These are phyloP conservation scores for Fusarium anguioides DNA, from an alignment of 2,329 filamentous ascomycete species.

Conservation along the genomic window DNA sequence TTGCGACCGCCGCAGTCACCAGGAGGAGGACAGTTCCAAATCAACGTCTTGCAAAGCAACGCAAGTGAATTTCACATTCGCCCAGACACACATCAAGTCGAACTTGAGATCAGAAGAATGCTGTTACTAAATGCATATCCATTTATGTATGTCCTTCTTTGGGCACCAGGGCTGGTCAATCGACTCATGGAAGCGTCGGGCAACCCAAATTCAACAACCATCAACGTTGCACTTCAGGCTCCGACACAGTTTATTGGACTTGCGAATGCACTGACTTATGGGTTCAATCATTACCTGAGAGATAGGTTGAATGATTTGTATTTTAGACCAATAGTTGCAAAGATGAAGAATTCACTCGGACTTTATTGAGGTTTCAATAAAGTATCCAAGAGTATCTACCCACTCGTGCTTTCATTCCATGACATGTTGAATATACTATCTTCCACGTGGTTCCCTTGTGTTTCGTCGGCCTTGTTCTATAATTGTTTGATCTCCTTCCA, in stretches of 20 bases:
- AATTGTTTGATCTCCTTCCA: no score
- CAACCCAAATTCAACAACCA: background rate
- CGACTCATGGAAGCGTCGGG: conserved; percentile 32
- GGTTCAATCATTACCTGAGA: conserved; percentile 36
- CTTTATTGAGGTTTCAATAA: background rate
- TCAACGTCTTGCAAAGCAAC: no score
- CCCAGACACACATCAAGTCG: conserved; percentile 4
- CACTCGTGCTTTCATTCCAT: no score
- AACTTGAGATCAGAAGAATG: conserved; percentile 32
- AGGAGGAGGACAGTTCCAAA: no score
- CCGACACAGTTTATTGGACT: conserved; percentile 31
- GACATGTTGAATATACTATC: no score
- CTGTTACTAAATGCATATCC: conserved; percentile 36
- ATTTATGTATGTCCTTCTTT: conserved; percentile 33
- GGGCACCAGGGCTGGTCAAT: conserved; percentile 29
- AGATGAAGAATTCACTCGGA: background rate
- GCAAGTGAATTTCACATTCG: conserved; percentile 20
- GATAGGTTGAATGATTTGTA: conserved; percentile 21
- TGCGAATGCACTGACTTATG: conserved; percentile 32
- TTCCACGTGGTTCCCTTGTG: no score
- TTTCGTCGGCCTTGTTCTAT: no score
- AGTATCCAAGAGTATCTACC: background rate
- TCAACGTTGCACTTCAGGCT: conserved; percentile 11
- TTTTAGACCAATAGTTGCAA: background rate
- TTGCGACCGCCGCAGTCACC: background rate